These are phyloP conservation scores for Boechera stricta DNA, from an alignment of 345 rosid genomes.

Conservation along the genomic window DNA sequence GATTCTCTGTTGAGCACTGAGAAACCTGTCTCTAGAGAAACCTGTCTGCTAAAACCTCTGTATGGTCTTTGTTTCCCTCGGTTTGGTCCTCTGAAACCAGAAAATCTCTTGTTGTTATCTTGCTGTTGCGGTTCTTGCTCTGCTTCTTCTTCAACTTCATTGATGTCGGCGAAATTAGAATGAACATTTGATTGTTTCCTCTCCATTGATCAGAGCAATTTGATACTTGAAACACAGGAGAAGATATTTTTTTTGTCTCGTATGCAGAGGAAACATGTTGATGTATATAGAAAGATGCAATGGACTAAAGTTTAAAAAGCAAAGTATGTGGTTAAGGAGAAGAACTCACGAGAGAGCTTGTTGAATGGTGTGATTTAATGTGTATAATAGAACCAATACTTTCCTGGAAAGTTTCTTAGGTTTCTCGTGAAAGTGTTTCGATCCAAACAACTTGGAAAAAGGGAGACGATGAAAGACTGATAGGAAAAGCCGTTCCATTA, in stretches of 20 bases:
- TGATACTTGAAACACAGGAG: constrained; percentile 24
- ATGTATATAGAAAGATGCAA: constrained; percentile 40
- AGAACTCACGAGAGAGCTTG: constrained; percentile 40
- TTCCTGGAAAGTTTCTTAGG: constrained; percentile 39
- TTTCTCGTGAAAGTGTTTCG: constrained; percentile 44
- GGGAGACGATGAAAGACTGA: constrained; percentile 22
- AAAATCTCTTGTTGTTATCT: constrained; percentile 47
- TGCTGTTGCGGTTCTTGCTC: constrained; percentile 43
- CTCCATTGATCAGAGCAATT: constrained; percentile 30
- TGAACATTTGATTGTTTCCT: constrained; percentile 35
- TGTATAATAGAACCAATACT: constrained; percentile 29
- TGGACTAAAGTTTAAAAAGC: background rate
- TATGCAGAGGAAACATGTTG: constrained; percentile 22
- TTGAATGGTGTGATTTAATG: constrained; percentile 31
- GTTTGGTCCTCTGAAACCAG: constrained; percentile 52
- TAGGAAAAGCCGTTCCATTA: constrained; percentile 28
- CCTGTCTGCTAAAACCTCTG: constrained; percentile 68
- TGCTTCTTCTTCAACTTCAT: constrained; percentile 63
- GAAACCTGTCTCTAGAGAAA: constrained; percentile 89
- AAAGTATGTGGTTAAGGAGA: constrained; percentile 36
- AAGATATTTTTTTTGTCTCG: background rate
- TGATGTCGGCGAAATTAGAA: constrained; percentile 68
- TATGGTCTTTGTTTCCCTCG: constrained; percentile 47
- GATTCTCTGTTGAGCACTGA: constrained; percentile 65
- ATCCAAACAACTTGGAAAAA: constrained; percentile 46